Evolutionary conservation across 2,329 filamentous ascomycete species (phyloP).

Genomic region (Colletotrichum sp.): DNA sequence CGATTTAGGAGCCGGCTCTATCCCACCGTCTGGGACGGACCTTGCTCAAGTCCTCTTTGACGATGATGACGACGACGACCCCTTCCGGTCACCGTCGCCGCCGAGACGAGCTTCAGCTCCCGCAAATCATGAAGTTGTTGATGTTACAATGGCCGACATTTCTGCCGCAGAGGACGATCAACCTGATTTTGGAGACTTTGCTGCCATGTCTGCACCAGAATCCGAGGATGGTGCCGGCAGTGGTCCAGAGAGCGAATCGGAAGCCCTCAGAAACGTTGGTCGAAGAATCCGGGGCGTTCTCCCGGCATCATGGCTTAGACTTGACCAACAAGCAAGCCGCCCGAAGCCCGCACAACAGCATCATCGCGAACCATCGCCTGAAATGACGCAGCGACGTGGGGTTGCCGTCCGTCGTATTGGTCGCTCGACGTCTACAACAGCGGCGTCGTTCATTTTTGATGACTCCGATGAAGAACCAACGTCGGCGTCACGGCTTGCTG

Average conservation of each 20-base stretch:
- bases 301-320: conserved; percentile 70
- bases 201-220: conserved; percentile 1
- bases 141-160: conserved; percentile 17
- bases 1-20: not conserved
- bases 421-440: conserved; percentile 24
- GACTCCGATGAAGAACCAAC: conserved; percentile 49
- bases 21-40: not conserved
- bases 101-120: not conserved
- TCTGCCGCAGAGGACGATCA: conserved; percentile 19
- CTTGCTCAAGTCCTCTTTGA: not conserved
- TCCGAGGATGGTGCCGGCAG: conserved; percentile 26
- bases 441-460: conserved; percentile 38
- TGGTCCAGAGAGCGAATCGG: conserved; percentile 44
- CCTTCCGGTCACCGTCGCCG: not conserved
- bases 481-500: not conserved
- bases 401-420: conserved; percentile 51
- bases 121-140: not conserved
- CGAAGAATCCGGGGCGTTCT: conserved; percentile 64
- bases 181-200: not conserved
- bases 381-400: conserved; percentile 48
- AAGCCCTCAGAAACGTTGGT: conserved; percentile 41
- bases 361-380: conserved; percentile 36
- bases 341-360: conserved; percentile 33
- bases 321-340: conserved; percentile 52
- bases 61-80: not conserved